phyloP scores from a whole-genome alignment of 1,139 yeast species.

The Diutina neorugosa region DNA sequence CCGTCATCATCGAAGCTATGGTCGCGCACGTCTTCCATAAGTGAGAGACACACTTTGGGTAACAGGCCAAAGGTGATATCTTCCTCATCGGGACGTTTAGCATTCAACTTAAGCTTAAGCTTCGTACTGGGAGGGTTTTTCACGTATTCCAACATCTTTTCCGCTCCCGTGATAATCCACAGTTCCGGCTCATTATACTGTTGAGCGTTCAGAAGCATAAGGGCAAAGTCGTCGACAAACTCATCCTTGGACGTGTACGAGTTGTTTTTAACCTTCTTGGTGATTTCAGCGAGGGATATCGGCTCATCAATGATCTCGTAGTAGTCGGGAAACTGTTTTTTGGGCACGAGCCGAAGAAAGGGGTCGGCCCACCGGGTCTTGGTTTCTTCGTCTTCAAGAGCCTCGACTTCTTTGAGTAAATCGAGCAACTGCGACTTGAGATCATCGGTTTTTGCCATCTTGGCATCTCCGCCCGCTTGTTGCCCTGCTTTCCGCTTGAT shows the following conservation, averaged over 20 bases:
- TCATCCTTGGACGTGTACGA: conserved; percentile 22
- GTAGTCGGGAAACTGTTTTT: conserved; percentile 73
- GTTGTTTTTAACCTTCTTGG: conserved; percentile 26
- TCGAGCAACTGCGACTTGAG: background rate
- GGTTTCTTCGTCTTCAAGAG: background rate
- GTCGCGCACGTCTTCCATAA: conserved; percentile 26
- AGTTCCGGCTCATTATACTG: conserved; percentile 52
- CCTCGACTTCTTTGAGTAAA: background rate
- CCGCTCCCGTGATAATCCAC: conserved; percentile 49
- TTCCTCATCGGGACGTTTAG: conserved; percentile 7
- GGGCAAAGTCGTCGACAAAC: conserved; percentile 42
- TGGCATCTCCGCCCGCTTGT: background rate
- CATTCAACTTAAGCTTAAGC: conserved; percentile 5
- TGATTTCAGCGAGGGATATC: conserved; percentile 55
- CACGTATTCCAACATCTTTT: conserved; percentile 29
- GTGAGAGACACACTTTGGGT: conserved; percentile 13
- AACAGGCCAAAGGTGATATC: conserved; percentile 13
- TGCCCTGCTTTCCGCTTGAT: background rate
- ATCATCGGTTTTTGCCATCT: background rate
- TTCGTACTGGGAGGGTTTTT: conserved; percentile 22
- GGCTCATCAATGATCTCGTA: conserved; percentile 56
- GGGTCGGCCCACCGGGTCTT: conserved; percentile 11
- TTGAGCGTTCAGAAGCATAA: conserved; percentile 47
- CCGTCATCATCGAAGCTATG: conserved; percentile 34
- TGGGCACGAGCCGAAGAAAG: conserved; percentile 60